These are phyloP conservation scores for Phytophthora rubi DNA, from an alignment of 352 stramenopile species.

Conservation along the genomic window DNA sequence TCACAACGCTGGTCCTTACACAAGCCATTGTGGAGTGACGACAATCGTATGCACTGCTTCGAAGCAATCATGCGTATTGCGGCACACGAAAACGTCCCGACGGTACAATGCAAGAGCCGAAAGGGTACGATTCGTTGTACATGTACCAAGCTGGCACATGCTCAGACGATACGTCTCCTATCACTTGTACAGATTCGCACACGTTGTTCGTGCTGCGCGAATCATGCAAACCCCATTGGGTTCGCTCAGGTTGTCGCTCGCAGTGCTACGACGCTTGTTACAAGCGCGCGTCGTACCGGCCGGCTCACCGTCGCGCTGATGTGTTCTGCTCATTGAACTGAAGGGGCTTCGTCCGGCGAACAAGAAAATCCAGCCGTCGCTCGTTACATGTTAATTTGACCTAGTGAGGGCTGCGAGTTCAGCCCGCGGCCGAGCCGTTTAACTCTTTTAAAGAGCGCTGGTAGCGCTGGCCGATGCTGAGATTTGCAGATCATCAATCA, in stretches of 20 bases:
- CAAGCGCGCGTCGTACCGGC: neutral
- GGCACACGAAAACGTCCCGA: too few relatives aligned
- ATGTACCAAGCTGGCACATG: too few relatives aligned
- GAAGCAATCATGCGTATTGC: too few relatives aligned
- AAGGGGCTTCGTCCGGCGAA: constrained; percentile 1
- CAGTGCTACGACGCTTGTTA: neutral
- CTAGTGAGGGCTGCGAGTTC: constrained; percentile 5
- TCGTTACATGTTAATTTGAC: neutral
- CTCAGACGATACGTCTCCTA: too few relatives aligned
- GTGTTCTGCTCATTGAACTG: neutral
- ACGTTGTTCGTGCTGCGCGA: too few relatives aligned
- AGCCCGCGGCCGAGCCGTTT: constrained; percentile 1
- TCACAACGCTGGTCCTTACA: too few relatives aligned
- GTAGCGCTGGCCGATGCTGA: constrained; percentile 3
- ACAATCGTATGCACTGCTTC: too few relatives aligned
- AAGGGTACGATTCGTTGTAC: too few relatives aligned
- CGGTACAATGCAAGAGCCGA: too few relatives aligned
- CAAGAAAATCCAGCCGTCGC: constrained; percentile 27
- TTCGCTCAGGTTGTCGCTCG: neutral
- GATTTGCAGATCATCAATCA: constrained; percentile 26
- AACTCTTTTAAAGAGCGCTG: neutral
- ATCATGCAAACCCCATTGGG: neutral
- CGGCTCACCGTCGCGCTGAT: neutral
- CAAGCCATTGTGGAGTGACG: too few relatives aligned
- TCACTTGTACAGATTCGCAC: too few relatives aligned